Evolutionary conservation across 2,329 filamentous ascomycete genomes (phyloP), one percentile per base, ranked within the genome.

Genomic region (Lachnellula subtilissima): DNA sequence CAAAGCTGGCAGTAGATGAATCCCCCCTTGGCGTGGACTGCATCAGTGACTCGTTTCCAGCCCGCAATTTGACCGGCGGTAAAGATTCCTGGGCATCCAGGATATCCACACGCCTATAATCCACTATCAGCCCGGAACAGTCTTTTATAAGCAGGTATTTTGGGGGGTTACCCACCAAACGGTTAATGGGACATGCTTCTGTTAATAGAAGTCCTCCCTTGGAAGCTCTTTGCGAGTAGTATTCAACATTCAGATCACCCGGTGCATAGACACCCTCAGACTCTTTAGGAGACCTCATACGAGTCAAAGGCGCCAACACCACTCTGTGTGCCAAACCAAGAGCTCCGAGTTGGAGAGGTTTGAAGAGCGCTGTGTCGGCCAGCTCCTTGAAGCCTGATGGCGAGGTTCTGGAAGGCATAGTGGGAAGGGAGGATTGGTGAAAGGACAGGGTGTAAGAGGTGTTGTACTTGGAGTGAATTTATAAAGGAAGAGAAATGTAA

Each of bases 1-100:
- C 83, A 87, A 0, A 89, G 73, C 65, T 89, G 86, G 2, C 77
- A 68, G 70, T 76, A 87, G 51, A 88, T 83, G 65, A 76, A 82
- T 17, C 76, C 78, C 5, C 80, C 80, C 63, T 85, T 85, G 22
- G 74, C 74, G 67, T 89, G 86, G 0, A 89, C 83, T 0, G 79
- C 80, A 25, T 83, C 77, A 2, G 80, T 84, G 39, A 86, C 73
- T 48, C 75, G 71, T 58, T 78, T 80, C 84, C 83, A 87, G 1
- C 73, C 78, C 2, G 73, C 74, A 52, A 82, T 73, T 63, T 84
- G 81, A 22, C 71, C 74, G 2, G 73, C 68, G 45, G 70, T 79
- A 65, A 75, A 84, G 62, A 86, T 77, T 3, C 81, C 82, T 0
- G 83, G 81, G 2, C 78, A 75, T 53, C 79, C 77, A 23, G 72